phyloP scores from a whole-genome alignment of 1,284 basidiomycete species.

The Pseudozyma pruni region DNA sequence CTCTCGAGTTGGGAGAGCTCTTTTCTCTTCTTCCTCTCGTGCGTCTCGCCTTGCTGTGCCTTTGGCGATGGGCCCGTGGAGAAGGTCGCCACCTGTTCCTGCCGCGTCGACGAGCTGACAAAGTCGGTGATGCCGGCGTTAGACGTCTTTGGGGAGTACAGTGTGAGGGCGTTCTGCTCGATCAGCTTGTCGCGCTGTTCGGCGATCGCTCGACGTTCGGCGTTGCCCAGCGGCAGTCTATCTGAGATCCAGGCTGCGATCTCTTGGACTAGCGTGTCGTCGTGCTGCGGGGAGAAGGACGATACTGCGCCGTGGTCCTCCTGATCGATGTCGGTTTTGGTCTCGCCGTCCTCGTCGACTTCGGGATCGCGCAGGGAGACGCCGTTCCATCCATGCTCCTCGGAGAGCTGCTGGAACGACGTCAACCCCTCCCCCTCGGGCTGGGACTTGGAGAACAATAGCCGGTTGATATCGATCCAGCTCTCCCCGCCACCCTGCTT shows the following conservation, averaged over 20 bases:
- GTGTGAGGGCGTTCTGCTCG: conserved; percentile 26
- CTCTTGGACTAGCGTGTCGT: conserved; percentile 54
- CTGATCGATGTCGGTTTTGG: conserved; percentile 1
- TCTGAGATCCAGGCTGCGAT: conserved; percentile 63
- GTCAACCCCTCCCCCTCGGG: conserved; percentile 1
- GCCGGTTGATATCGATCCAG: conserved; percentile 60
- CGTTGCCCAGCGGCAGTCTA: conserved; percentile 55
- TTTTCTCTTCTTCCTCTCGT: conserved; percentile 9
- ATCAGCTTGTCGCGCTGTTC: conserved; percentile 31
- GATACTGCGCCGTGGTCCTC: conserved; percentile 22
- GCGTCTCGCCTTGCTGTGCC: not conserved
- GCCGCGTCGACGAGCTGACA: not conserved
- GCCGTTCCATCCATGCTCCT: conserved; percentile 37
- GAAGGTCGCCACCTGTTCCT: conserved; percentile 11
- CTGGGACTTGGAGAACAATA: conserved; percentile 45
- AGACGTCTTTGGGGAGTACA: conserved; percentile 9
- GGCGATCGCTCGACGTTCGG: conserved; percentile 51
- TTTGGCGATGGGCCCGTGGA: conserved; percentile 16
- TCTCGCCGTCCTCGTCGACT: conserved; percentile 7
- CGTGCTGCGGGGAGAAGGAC: conserved; percentile 41
- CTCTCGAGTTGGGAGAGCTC: conserved; percentile 48
- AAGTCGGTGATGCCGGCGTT: too few species aligned
- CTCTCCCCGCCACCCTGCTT: conserved; percentile 20
- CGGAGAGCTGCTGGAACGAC: conserved; percentile 28
- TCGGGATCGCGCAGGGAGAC: conserved; percentile 40